phyloP scores from a whole-genome alignment of 768 basidiomycete genomes.

The Boletellus sp. region DNA sequence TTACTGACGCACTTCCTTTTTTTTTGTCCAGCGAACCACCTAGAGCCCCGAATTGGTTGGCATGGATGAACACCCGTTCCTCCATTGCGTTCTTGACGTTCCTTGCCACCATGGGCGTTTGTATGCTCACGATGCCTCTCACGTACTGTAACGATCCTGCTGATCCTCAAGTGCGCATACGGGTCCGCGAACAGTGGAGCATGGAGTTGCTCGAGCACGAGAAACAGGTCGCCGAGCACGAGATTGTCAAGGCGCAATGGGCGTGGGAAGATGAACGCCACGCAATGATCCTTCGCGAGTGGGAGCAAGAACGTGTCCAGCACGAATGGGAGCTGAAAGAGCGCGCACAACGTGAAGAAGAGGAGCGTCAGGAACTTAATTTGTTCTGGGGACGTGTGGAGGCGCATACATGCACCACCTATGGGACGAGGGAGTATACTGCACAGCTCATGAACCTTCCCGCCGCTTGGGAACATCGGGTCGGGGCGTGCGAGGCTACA shows the following conservation, averaged over 20 bases:
- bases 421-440: conserved; percentile 26
- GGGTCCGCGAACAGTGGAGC: conserved; percentile 19
- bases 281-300: conserved; percentile 3
- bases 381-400: conserved; percentile 22
- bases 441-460: conserved; percentile 30
- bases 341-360: conserved; percentile 15
- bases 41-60: too few relatives aligned
- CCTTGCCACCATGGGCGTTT: not conserved
- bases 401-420: conserved; percentile 23
- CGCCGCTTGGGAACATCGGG: conserved; percentile 13
- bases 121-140: conserved; percentile 6
- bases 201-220: conserved; percentile 16
- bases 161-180: conserved; percentile 18
- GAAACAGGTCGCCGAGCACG: conserved; percentile 18
- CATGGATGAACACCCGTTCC: not conserved
- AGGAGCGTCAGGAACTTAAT: conserved; percentile 17
- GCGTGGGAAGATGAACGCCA: conserved; percentile 18
- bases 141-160: conserved; percentile 19
- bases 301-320: conserved; percentile 18
- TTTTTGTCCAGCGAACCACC: too few relatives aligned
- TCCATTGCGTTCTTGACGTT: conserved; percentile 3
- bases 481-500: conserved; percentile 26
- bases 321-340: conserved; percentile 18
- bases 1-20: too few relatives aligned
- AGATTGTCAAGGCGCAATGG: conserved; percentile 16